Conservation (phyloP, 2,329 filamentous ascomycete species). For the Diplodia intermedia region DNA sequence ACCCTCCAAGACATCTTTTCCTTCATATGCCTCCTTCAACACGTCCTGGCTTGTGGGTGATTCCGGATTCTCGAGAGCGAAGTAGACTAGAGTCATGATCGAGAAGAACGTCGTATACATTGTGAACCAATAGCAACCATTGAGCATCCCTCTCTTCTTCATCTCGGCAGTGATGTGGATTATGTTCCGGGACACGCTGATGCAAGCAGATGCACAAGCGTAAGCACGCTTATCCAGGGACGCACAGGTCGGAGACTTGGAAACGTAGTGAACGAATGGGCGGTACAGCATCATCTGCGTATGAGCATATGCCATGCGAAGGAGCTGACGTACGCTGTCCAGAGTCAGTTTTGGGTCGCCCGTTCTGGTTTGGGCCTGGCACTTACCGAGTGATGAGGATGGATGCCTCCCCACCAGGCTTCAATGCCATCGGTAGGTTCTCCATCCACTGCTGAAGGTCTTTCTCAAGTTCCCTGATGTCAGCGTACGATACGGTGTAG, state of each 20-base stretch:
- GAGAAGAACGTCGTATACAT: constrained; percentile 85
- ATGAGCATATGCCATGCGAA: constrained; percentile 81
- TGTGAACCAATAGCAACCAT: constrained; percentile 86
- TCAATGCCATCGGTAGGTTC: constrained; percentile 74
- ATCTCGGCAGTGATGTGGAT: constrained; percentile 82
- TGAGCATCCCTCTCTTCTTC: constrained; percentile 74
- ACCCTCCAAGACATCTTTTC: constrained; percentile 79
- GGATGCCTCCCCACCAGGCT: constrained; percentile 77
- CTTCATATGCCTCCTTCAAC: constrained; percentile 82
- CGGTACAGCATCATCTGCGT: constrained; percentile 84
- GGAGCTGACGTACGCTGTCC: constrained; percentile 69
- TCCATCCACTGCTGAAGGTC: constrained; percentile 70
- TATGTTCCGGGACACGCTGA: constrained; percentile 73
- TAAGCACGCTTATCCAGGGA: constrained; percentile 78
- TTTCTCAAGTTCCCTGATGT: constrained; percentile 68
- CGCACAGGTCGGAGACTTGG: constrained; percentile 60
- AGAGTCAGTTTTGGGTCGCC: constrained; percentile 16
- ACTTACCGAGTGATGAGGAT: constrained; percentile 77
- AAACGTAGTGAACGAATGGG: constrained; percentile 84
- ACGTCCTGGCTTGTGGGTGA: constrained; percentile 78
- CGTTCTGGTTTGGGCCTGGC: background rate
- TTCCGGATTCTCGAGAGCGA: constrained; percentile 79
- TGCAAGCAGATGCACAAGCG: constrained; percentile 72
- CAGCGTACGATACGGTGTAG: constrained; percentile 68
- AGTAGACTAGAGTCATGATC: constrained; percentile 79